phyloP scores from a whole-genome alignment of 331 rosid genomes.

The Phaseolus coccineus region DNA sequence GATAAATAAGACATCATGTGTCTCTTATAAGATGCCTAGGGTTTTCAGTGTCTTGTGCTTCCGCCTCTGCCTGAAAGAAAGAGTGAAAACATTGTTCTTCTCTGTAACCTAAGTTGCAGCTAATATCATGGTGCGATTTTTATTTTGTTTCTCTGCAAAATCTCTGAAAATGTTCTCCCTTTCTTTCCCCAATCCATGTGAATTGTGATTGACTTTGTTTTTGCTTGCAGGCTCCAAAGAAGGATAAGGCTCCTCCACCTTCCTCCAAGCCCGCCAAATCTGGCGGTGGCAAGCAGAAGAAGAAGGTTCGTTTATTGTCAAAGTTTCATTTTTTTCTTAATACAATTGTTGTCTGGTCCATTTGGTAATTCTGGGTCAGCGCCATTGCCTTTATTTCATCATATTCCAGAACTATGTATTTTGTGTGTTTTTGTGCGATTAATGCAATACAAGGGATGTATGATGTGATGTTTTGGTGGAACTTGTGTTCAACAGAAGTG shows the following conservation, averaged over 20 bases:
- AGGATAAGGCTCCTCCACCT: constrained; percentile 79
- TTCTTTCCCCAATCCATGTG: no score
- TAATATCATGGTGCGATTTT: constrained; percentile 42
- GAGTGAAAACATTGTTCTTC: not conserved
- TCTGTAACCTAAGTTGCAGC: not conserved
- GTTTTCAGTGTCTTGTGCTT: not conserved
- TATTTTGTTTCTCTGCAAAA: not conserved
- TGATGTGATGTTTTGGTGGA: not conserved
- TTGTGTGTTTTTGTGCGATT: not conserved
- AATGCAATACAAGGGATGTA: not conserved
- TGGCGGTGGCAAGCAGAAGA: constrained; percentile 84
- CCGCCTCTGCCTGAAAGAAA: constrained; percentile 41
- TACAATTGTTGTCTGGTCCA: not conserved
- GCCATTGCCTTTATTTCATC: not conserved
- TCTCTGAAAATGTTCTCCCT: no score
- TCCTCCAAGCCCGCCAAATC: constrained; percentile 78
- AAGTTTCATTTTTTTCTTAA: not conserved
- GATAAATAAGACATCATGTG: not conserved
- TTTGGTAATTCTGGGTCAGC: not conserved
- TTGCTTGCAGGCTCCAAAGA: constrained; percentile 70
- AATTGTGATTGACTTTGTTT: not conserved
- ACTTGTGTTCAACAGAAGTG: constrained; percentile 64
- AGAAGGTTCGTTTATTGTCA: constrained; percentile 55
- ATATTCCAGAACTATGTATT: not conserved
- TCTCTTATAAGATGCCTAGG: constrained; percentile 35